phyloP scores from a whole-genome alignment of 2,329 filamentous ascomycete genomes.

The Colletotrichum sp. region DNA sequence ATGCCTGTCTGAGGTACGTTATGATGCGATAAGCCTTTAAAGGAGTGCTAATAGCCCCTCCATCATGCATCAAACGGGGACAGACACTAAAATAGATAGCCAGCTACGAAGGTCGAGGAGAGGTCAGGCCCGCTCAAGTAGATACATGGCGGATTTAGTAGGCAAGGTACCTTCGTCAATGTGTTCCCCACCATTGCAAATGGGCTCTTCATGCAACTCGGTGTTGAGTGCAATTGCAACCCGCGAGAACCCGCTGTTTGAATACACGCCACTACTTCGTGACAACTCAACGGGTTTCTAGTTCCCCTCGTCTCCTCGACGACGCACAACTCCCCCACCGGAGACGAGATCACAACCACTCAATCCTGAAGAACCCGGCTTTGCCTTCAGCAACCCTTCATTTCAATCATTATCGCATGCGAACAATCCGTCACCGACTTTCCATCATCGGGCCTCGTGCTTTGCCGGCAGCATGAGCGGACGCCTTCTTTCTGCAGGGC shows the following conservation, averaged over 20 bases:
- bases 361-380: background rate
- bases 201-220: constrained; percentile 16
- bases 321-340: background rate
- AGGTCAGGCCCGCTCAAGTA: background rate
- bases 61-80: background rate
- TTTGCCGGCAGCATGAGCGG: constrained; percentile 63
- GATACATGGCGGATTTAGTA: background rate
- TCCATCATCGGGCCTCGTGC: background rate
- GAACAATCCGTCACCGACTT: background rate
- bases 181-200: constrained; percentile 6
- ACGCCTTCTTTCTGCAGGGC: constrained; percentile 77
- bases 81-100: background rate
- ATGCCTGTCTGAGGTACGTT: background rate
- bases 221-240: background rate
- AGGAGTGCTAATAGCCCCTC: background rate
- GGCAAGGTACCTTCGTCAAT: background rate
- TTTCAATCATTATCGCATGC: background rate
- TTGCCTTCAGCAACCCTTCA: background rate
- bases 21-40: background rate
- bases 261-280: constrained; percentile 3
- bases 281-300: background rate
- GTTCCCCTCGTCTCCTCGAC: background rate
- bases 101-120: background rate
- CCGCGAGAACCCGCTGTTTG: constrained; percentile 1
- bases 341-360: background rate